These are phyloP conservation scores for Globisporangium alternatum DNA, from an alignment of 352 stramenopile genomes.

Conservation along the genomic window DNA sequence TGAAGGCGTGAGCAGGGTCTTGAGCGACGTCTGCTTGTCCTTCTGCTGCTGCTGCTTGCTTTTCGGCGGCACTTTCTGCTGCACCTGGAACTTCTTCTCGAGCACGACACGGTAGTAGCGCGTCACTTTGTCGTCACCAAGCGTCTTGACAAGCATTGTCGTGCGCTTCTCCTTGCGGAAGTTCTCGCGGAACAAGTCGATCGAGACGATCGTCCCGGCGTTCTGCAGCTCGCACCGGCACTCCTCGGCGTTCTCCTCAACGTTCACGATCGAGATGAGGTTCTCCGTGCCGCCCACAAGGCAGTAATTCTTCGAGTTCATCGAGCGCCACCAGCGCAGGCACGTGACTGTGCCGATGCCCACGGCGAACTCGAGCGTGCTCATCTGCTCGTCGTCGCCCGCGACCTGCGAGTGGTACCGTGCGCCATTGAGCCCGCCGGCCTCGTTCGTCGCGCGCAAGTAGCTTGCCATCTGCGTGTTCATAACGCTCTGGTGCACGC, in stretches of 20 bases:
- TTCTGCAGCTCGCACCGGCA: slow-evolving; percentile 77
- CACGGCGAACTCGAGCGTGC: slow-evolving; percentile 71
- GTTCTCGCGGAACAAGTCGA: slow-evolving; percentile 77
- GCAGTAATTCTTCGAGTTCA: slow-evolving; percentile 84
- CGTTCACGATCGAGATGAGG: slow-evolving; percentile 85
- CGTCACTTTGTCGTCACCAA: slow-evolving; percentile 35
- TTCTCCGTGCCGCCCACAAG: slow-evolving; percentile 74
- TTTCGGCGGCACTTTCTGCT: slow-evolving; percentile 11
- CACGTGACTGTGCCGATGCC: slow-evolving; percentile 72
- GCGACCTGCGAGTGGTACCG: slow-evolving; percentile 81
- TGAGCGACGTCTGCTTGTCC: slow-evolving; percentile 8
- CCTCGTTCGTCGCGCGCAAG: slow-evolving; percentile 75
- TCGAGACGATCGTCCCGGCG: slow-evolving; percentile 59
- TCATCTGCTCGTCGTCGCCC: slow-evolving; percentile 82
- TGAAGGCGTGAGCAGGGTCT: slow-evolving; percentile 11
- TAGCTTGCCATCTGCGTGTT: slow-evolving; percentile 84
- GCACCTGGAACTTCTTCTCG: slow-evolving; percentile 66
- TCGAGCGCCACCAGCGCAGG: slow-evolving; percentile 72
- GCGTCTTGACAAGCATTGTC: slow-evolving; percentile 81
- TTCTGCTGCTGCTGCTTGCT: slow-evolving; percentile 18
- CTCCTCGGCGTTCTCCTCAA: slow-evolving; percentile 81
- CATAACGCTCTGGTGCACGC: slow-evolving; percentile 66
- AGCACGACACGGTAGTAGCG: slow-evolving; percentile 83
- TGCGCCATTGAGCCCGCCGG: slow-evolving; percentile 72
- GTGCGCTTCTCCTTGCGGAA: slow-evolving; percentile 74